A percentile compares a stretch with the other conserved stretches of the same genome.
Evolutionary conservation across 768 basidiomycete genomes (phyloP).

Genomic region (Leccinellum rugosiceps): DNA sequence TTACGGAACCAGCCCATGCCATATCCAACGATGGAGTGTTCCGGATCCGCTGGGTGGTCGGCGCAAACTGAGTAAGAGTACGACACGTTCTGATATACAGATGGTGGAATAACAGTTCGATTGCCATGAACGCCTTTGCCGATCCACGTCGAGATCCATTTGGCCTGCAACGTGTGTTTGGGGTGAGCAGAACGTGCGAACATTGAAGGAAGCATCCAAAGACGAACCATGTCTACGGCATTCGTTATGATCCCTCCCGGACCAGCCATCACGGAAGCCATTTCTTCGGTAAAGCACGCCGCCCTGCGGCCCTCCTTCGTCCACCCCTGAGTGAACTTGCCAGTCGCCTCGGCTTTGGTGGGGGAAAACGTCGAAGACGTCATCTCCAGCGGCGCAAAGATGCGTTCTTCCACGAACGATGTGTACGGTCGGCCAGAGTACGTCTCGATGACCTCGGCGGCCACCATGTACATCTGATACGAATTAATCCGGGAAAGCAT

Average conservation of each 20-base stretch:
- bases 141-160: constrained; percentile 39
- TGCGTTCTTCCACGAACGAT: constrained; percentile 40
- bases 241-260: constrained; percentile 44
- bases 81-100: constrained; percentile 30
- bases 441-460: constrained; percentile 32
- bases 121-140: constrained; percentile 32
- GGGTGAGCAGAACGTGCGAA: neutral
- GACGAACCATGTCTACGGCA: constrained; percentile 40
- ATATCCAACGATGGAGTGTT: constrained; percentile 35
- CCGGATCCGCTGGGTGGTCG: constrained; percentile 6
- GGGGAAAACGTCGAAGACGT: constrained; percentile 37
- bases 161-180: constrained; percentile 25
- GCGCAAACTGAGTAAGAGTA: constrained; percentile 28
- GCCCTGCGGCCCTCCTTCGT: constrained; percentile 31
- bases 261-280: constrained; percentile 30
- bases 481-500: neutral
- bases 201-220: neutral
- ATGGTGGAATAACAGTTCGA: constrained; percentile 31
- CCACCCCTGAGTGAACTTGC: constrained; percentile 36
- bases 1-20: constrained; percentile 42
- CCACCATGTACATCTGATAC: constrained; percentile 39
- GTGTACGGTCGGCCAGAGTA: constrained; percentile 34
- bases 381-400: constrained; percentile 43
- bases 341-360: constrained; percentile 28
- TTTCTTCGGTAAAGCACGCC: constrained; percentile 31